A percentile compares a stretch with the other conserved stretches of the same genome.
Evolutionary conservation across 2,329 filamentous ascomycete genomes (phyloP).

Genomic region (Fusarium circinatum): DNA sequence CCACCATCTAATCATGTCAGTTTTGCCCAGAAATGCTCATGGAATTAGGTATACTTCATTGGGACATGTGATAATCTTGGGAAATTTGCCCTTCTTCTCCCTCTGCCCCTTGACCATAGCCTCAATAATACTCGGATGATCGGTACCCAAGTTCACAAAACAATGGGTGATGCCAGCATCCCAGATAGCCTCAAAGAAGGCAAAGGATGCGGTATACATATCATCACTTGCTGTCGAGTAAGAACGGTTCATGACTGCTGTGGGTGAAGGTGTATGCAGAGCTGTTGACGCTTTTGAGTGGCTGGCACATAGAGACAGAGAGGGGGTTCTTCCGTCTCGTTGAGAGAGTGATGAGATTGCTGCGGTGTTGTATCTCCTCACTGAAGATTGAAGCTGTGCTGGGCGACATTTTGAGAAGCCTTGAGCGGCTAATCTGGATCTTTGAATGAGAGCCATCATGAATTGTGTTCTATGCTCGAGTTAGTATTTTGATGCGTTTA

Average conservation of each 20-base stretch:
- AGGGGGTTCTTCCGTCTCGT: not conserved
- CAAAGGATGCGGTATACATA: conserved; percentile 80
- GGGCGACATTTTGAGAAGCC: conserved; percentile 36
- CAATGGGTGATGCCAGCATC: conserved; percentile 71
- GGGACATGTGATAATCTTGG: conserved; percentile 80
- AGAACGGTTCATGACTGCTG: conserved; percentile 25
- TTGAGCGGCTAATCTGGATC: conserved; percentile 39
- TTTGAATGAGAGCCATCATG: conserved; percentile 43
- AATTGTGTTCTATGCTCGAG: conserved; percentile 3
- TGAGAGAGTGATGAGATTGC: conserved; percentile 19
- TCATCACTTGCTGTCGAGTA: conserved; percentile 45
- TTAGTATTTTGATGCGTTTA: conserved; percentile 5
- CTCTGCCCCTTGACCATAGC: conserved; percentile 81
- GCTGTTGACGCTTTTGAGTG: conserved; percentile 19
- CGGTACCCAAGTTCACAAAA: conserved; percentile 74
- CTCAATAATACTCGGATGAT: conserved; percentile 82
- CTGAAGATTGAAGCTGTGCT: conserved; percentile 11
- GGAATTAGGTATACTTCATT: conserved; percentile 68
- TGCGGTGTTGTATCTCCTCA: conserved; percentile 38
- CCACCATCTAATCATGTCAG: conserved; percentile 72
- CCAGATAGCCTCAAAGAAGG: conserved; percentile 85
- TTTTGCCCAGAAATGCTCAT: accelerated
- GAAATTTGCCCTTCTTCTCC: conserved; percentile 72
- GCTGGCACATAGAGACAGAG: conserved; percentile 1
- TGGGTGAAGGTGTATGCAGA: conserved; percentile 14